phyloP scores from a whole-genome alignment of 441 rosid genomes.

The Populus hybrid region DNA sequence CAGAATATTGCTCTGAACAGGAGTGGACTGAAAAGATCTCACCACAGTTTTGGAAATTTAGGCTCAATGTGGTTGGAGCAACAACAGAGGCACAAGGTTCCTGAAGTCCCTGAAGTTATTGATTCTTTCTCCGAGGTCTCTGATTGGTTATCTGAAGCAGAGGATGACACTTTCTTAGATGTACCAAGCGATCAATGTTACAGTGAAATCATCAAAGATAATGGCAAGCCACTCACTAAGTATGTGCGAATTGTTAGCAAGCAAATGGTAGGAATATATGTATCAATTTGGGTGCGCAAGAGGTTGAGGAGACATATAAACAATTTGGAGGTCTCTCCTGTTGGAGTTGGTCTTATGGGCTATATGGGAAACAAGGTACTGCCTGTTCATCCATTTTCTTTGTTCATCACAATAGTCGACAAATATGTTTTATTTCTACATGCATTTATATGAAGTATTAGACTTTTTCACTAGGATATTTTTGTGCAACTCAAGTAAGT shows the following conservation, averaged over 20 bases:
- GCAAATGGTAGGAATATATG: conserved; percentile 97
- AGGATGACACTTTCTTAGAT: conserved; percentile 41
- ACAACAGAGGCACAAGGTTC: conserved; percentile 37
- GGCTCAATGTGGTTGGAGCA: conserved; percentile 41
- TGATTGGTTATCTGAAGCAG: conserved; percentile 48
- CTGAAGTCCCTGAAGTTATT: conserved; percentile 36
- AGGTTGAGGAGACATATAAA: conserved; percentile 83
- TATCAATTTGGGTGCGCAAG: conserved; percentile 90
- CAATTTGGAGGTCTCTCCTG: conserved; percentile 89
- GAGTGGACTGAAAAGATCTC: conserved; percentile 59
- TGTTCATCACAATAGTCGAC: conserved; percentile 1
- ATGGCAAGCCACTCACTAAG: conserved; percentile 34
- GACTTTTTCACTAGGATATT: not conserved
- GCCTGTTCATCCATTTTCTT: conserved; percentile 4
- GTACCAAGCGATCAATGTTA: conserved; percentile 27
- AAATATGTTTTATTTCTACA: not conserved
- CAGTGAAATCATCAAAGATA: conserved; percentile 10
- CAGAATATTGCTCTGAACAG: conserved; percentile 35
- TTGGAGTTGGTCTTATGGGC: conserved; percentile 99
- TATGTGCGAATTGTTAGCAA: conserved; percentile 92
- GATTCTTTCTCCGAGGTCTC: conserved; percentile 36
- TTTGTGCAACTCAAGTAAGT: not conserved
- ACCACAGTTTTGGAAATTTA: conserved; percentile 65
- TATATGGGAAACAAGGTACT: conserved; percentile 99
- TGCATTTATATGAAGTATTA: not conserved